Percentiles rank a stretch among this genome's conserved stretches.
Evolutionary conservation across 1,284 basidiomycete genomes (phyloP).

Genomic region (Chalciporus sp.): DNA sequence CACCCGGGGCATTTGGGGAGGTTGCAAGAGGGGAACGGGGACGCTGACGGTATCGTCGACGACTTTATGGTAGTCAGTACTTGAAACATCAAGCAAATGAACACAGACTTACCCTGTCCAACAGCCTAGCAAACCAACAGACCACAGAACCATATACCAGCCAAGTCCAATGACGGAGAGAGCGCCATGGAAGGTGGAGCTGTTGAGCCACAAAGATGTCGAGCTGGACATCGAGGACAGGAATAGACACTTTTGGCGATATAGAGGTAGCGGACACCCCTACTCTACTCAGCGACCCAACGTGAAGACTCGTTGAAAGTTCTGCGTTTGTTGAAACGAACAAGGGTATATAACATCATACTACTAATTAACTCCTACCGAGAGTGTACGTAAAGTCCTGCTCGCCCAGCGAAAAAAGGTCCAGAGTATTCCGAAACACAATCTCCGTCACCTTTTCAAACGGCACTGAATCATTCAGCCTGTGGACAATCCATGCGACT

Average conservation of each 20-base stretch:
- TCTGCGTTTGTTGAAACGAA: too few species aligned
- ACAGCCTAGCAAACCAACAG: conserved; percentile 77
- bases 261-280: conserved; percentile 9
- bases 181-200: conserved; percentile 6
- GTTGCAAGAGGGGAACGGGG: conserved; percentile 65
- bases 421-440: conserved; percentile 69
- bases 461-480: conserved; percentile 52
- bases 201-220: conserved; percentile 2
- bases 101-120: conserved; percentile 67
- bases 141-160: conserved; percentile 80
- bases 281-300: too few species aligned
- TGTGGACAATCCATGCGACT: conserved; percentile 78
- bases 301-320: too few species aligned
- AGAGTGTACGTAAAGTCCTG: conserved; percentile 10
- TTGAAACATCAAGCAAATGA: conserved; percentile 11
- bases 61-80: conserved; percentile 47
- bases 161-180: conserved; percentile 53
- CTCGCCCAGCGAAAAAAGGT: conserved; percentile 59
- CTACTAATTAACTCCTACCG: too few species aligned
- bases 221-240: conserved; percentile 15
- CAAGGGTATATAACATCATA: too few species aligned
- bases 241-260: conserved; percentile 7
- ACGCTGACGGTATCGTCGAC: conserved; percentile 68
- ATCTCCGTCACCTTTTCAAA: conserved; percentile 63
- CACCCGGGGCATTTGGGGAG: conserved; percentile 70